Base-by-base conservation (phyloP, 1,284 basidiomycete genomes). In the Trametes hirsuta region DNA sequence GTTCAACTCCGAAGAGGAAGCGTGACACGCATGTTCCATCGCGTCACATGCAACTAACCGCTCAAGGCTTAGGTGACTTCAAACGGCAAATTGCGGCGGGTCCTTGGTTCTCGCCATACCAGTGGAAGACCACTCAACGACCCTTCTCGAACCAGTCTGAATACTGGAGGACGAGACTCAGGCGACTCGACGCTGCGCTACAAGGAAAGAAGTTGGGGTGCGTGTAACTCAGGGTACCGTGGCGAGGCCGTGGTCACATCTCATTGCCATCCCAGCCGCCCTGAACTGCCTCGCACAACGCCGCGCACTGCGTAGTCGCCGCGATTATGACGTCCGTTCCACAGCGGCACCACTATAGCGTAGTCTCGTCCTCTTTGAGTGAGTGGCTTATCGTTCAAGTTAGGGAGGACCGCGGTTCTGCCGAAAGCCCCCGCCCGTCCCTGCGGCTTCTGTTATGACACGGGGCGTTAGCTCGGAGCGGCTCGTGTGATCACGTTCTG, bases 401-500 rank as follows among this genome's bases (percentile, higher is more conserved):
- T 52, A 36, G 60, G 52, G 30, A 53, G 35, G 57, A 49, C 69
- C 69, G 70, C 66, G 66, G 65, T 70, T 71, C 63, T 59, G 51
- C 70, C 69, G 69, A 70, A 61, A 66, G 62, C 55, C 47, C 49
- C 69, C 68, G 69, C 55, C 37, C 37, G 36, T 18, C 59, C 61
- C 54, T 51, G 41, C 47, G 45, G 58, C 62, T 68, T 70, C 65
- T 58, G 58, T 66, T 51, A 59, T 60, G 64, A 58, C 66, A 67
- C 55, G 63, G 56, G 62, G 58, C 42, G 37, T 62, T 55, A 61
- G 53, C 60, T 66, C 59, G 55, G 60, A 55, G 44, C 50, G 45
- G 64, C 66, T 68, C 69, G 68, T 70, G 68, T 69, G 69, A 68
- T 59, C 64, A 55, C 53, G 56, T 53, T 48, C 25, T 55, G 47